Evolutionary conservation across 805 yeast species (phyloP).

Genomic region (Yamadazyma tumulicola): DNA sequence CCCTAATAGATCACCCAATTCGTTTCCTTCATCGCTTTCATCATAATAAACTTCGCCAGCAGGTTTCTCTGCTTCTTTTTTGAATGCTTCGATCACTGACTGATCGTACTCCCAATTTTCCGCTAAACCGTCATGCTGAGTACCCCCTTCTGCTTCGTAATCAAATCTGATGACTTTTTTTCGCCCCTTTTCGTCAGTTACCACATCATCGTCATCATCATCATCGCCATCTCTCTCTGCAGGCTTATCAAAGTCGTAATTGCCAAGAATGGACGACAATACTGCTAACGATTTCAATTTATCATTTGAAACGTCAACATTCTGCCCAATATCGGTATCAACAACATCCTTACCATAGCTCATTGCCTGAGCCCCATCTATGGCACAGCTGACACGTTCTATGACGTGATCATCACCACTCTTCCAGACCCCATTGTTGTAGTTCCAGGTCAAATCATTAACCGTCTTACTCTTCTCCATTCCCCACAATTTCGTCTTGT

Average conservation of each 20-base stretch:
- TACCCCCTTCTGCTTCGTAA: slow-evolving; percentile 24
- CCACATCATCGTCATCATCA: slow-evolving; percentile 31
- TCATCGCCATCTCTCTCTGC: slow-evolving; percentile 33
- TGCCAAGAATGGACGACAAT: slow-evolving; percentile 31
- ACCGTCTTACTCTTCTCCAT: slow-evolving; percentile 62
- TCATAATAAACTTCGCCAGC: slow-evolving; percentile 29
- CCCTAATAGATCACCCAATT: slow-evolving; percentile 27
- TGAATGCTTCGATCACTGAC: slow-evolving; percentile 21
- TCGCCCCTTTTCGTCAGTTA: slow-evolving; percentile 35
- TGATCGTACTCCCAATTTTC: slow-evolving; percentile 24
- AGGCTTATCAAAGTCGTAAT: slow-evolving; percentile 35
- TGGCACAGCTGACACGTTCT: slow-evolving; percentile 46
- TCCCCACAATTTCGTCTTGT: slow-evolving; percentile 90
- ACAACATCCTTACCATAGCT: slow-evolving; percentile 19
- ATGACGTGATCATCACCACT: slow-evolving; percentile 77
- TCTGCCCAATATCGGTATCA: slow-evolving; percentile 10
- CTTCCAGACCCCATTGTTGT: slow-evolving; percentile 67
- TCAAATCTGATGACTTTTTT: slow-evolving; percentile 30
- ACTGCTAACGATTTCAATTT: slow-evolving; percentile 25
- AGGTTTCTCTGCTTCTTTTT: slow-evolving; percentile 20
- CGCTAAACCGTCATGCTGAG: slow-evolving; percentile 18
- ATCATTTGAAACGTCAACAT: slow-evolving; percentile 16
- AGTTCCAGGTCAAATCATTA: slow-evolving; percentile 62
- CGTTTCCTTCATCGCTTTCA: slow-evolving; percentile 41
- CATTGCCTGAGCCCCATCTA: slow-evolving; percentile 21